Evolutionary conservation across 345 rosid species (phyloP), one percentile per base, ranked within the genome.

Genomic region (Passiflora organensis): DNA sequence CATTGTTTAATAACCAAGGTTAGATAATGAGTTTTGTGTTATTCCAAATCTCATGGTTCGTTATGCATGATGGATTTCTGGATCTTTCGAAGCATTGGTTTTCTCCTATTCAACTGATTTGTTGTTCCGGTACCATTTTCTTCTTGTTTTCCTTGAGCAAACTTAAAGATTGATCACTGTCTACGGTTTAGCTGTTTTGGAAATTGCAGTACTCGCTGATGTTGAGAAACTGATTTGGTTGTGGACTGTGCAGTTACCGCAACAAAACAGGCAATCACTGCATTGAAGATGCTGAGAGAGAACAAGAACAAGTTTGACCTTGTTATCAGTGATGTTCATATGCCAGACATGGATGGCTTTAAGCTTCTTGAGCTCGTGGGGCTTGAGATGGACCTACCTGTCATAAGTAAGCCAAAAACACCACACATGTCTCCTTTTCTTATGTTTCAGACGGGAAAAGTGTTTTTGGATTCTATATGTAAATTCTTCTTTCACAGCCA

Each of bases 341-440:
- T 82, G 93, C 90, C 93, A 6, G 86, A 82, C 80, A 81, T 85
- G 86, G 90, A 85, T 63, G 93, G 96, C 65, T 88, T 85, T 70
- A 79, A 81, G 72, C 71, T 88, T 17, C 87, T 88, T 48, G 90
- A 88, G 72, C 89, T 71, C 14, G 89, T 87, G 55, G 87, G 90
- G 56, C 96, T 85, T 61, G 90, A 82, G 71, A 82, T 82, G 90
- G 86, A 84, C 77, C 74, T 88, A 59, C 93, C 93, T 28, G 90
- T 82, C 66, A 85, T 88, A 63, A 79, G 96, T 87, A 73, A 72
- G 81, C 48, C 52, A 46, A 47, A 24, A 56, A 44, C 62, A 32
- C 22, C 48, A 10, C 46, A 49, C 58, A 13, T 52, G 56, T 18
- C 25, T 32, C 24, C 44, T 36, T 22, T 37, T 6, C 21, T 60